These are phyloP conservation scores for Astragalus glycyphyllos DNA, from an alignment of 306 rosid species.

Conservation along the genomic window DNA sequence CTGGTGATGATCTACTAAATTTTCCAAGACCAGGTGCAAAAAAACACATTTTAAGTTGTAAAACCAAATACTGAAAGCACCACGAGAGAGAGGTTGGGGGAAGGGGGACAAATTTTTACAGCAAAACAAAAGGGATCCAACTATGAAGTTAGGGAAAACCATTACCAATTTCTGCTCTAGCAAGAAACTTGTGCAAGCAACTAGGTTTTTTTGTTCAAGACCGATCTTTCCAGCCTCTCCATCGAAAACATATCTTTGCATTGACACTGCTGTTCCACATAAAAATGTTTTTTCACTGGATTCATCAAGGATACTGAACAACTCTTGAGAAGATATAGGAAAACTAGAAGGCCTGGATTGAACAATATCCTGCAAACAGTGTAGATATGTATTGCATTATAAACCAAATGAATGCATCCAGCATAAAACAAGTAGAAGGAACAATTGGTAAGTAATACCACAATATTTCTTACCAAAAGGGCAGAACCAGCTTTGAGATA, in stretches of 20 bases:
- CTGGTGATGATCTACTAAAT: neutral
- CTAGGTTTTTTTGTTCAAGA: constrained; percentile 81
- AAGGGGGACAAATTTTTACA: neutral
- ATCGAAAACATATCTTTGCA: constrained; percentile 83
- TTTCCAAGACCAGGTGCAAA: neutral
- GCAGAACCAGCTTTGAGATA: constrained; percentile 91
- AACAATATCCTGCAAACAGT: constrained; percentile 73
- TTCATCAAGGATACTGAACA: constrained; percentile 77
- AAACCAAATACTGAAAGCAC: constrained; percentile 12
- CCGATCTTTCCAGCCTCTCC: constrained; percentile 89
- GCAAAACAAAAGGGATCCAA: neutral
- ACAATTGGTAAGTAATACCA: constrained; percentile 31
- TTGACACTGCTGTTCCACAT: constrained; percentile 68
- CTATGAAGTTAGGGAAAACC: constrained; percentile 9
- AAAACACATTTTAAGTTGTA: constrained; percentile 12
- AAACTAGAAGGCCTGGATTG: constrained; percentile 73
- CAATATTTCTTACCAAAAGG: constrained; percentile 71
- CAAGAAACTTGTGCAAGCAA: constrained; percentile 92
- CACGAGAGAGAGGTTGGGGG: neutral
- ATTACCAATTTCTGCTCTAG: constrained; percentile 89
- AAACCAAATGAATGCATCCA: constrained; percentile 25
- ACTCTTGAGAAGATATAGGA: constrained; percentile 74
- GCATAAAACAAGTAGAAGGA: constrained; percentile 9
- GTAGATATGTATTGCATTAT: constrained; percentile 22
- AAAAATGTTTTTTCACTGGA: constrained; percentile 90